Percentiles rank a stretch among this genome's conserved stretches.
phyloP scores from a whole-genome alignment of 23 red algal species.

The Rhodosorus marinus region DNA sequence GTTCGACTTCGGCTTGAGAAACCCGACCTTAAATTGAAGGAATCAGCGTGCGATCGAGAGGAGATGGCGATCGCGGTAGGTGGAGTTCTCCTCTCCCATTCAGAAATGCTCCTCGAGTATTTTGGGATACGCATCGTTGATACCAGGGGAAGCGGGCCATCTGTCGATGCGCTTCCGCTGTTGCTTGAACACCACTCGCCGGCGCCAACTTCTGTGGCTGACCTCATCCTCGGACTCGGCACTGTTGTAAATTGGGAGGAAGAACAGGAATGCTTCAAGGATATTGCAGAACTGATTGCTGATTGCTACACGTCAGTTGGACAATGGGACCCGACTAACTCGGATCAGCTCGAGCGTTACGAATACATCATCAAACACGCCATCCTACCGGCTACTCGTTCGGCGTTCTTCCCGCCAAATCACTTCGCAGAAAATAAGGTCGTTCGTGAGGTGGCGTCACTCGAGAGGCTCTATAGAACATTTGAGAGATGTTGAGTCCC shows the following conservation, averaged over 20 bases:
- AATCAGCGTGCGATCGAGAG: background rate
- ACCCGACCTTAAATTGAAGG: background rate
- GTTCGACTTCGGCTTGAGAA: background rate
- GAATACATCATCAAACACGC: no score
- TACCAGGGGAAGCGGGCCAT: background rate
- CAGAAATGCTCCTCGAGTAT: background rate
- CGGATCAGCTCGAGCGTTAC: no score
- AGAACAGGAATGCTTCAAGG: background rate
- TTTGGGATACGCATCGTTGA: background rate
- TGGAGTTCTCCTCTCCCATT: background rate
- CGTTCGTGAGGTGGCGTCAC: no score
- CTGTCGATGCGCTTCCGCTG: background rate
- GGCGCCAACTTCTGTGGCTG: background rate
- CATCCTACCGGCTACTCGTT: no score
- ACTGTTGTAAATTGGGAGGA: background rate
- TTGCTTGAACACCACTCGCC: background rate
- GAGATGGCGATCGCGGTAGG: background rate
- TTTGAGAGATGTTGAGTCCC: no score
- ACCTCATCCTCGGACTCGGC: background rate
- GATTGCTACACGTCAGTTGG: background rate
- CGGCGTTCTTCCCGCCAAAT: no score
- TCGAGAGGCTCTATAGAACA: no score
- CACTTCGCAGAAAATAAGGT: no score
- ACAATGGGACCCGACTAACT: no score
- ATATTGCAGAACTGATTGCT: background rate